phyloP scores from a whole-genome alignment of 2,329 filamentous ascomycete genomes.

The Sphaceloma murrayae region DNA sequence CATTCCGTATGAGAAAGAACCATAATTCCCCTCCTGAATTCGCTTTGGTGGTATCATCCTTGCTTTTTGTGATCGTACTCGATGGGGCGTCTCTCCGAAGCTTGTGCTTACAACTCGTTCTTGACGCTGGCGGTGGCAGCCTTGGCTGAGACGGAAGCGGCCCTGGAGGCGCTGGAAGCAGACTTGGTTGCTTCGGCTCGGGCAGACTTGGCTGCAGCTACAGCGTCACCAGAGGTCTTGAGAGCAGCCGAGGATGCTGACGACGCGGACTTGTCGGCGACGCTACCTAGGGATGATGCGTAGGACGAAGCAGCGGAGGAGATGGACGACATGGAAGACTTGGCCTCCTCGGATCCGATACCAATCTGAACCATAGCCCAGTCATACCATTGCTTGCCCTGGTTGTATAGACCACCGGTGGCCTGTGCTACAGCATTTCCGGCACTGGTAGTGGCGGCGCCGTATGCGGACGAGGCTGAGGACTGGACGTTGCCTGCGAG shows the following conservation, averaged over 20 bases:
- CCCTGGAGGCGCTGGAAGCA: slow-evolving; percentile 25
- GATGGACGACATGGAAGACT: slow-evolving; percentile 29
- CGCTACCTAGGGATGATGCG: slow-evolving; percentile 20
- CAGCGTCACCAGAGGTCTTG: slow-evolving; percentile 23
- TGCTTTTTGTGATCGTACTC: slow-evolving; percentile 7
- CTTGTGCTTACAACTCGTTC: slow-evolving; percentile 37
- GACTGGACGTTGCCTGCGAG: slow-evolving; percentile 50
- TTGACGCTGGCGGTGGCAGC: slow-evolving; percentile 32
- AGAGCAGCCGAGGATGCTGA: slow-evolving; percentile 25
- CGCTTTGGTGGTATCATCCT: slow-evolving; percentile 13
- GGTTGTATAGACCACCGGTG: slow-evolving; percentile 50
- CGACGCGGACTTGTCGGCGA: slow-evolving; percentile 20
- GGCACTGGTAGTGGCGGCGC: slow-evolving; percentile 45
- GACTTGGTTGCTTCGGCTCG: slow-evolving; percentile 20
- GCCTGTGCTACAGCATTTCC: slow-evolving; percentile 70
- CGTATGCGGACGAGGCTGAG: slow-evolving; percentile 33
- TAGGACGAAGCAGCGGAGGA: slow-evolving; percentile 23
- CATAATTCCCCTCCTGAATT: slow-evolving; percentile 5
- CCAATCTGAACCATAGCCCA: slow-evolving; percentile 38
- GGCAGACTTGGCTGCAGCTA: slow-evolving; percentile 27
- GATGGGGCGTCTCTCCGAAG: neutral
- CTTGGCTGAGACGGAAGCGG: slow-evolving; percentile 21
- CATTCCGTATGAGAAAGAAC: slow-evolving; percentile 5
- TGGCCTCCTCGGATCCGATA: slow-evolving; percentile 33
- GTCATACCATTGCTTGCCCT: slow-evolving; percentile 32